These are phyloP conservation scores for Leptographium radiaticola DNA, from an alignment of 2,329 filamentous ascomycete genomes.

Conservation along the genomic window DNA sequence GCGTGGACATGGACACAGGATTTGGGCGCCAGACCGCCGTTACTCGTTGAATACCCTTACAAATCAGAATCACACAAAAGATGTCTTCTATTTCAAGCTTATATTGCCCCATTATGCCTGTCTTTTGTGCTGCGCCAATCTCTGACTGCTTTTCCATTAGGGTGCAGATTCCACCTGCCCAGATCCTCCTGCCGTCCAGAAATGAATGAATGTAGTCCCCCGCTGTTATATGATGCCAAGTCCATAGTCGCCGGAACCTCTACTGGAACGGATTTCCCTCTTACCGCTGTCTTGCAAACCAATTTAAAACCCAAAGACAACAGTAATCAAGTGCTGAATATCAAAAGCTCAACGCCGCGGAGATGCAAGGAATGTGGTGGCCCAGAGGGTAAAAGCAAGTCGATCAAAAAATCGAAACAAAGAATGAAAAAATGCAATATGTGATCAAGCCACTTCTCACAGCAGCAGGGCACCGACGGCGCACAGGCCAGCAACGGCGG, in stretches of 20 bases:
- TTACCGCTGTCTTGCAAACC: no score
- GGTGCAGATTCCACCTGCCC: background rate
- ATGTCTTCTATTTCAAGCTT: no score
- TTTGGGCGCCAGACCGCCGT: background rate
- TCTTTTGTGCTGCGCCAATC: no score
- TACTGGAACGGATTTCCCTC: background rate
- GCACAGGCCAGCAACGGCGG: conserved; percentile 10
- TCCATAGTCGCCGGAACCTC: background rate
- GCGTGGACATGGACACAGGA: background rate
- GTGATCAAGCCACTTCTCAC: background rate
- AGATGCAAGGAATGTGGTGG: conserved; percentile 11
- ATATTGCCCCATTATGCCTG: no score
- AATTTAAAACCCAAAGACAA: background rate
- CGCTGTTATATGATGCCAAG: background rate
- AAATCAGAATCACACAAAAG: no score
- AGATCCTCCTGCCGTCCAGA: background rate
- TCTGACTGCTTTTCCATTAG: no score
- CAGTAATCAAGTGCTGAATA: background rate
- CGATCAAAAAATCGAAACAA: background rate
- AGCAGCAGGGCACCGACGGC: conserved; percentile 11
- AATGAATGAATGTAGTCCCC: conserved; percentile 1
- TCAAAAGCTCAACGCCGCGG: conserved; percentile 4
- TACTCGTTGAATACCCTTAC: no score
- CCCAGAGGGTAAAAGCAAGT: background rate
- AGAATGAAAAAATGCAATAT: background rate